phyloP scores from a whole-genome alignment of 805 yeast genomes.

The Wickerhamiella azyma region DNA sequence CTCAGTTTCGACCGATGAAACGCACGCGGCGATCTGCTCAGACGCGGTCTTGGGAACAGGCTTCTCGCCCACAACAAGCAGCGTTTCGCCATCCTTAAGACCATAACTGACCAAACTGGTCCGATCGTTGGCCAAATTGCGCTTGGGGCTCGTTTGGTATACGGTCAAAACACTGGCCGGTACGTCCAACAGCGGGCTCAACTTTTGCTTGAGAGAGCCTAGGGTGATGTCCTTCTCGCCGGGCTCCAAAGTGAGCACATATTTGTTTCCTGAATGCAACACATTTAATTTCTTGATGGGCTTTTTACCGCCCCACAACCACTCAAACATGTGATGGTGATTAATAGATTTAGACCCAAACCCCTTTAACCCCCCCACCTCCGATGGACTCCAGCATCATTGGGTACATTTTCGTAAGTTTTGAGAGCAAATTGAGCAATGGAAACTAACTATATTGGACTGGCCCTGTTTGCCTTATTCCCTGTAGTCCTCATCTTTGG shows the following conservation, averaged over 20 bases:
- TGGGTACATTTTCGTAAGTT: constrained; percentile 14
- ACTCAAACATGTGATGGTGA: not conserved
- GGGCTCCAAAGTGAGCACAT: constrained; percentile 16
- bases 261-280: constrained; percentile 15
- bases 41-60: not conserved
- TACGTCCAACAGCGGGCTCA: constrained; percentile 42
- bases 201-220: constrained; percentile 42
- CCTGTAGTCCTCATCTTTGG: constrained; percentile 17
- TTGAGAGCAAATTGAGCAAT: not conserved
- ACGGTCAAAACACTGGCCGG: constrained; percentile 18
- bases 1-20: constrained; percentile 18
- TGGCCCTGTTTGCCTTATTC: constrained; percentile 33
- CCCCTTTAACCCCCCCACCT: not conserved
- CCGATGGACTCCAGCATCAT: constrained; percentile 11
- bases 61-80: constrained; percentile 13
- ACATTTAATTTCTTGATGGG: constrained; percentile 13
- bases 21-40: constrained; percentile 14
- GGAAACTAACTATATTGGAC: constrained; percentile 14
- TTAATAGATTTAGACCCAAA: not conserved
- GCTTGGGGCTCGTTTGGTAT: constrained; percentile 14
- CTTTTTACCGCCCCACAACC: not conserved
- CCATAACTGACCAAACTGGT: constrained; percentile 15
- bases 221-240: constrained; percentile 52
- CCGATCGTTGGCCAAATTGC: constrained; percentile 12
- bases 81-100: constrained; percentile 15